phyloP scores from a whole-genome alignment of 441 rosid genomes.

The Mallotus repandus region DNA sequence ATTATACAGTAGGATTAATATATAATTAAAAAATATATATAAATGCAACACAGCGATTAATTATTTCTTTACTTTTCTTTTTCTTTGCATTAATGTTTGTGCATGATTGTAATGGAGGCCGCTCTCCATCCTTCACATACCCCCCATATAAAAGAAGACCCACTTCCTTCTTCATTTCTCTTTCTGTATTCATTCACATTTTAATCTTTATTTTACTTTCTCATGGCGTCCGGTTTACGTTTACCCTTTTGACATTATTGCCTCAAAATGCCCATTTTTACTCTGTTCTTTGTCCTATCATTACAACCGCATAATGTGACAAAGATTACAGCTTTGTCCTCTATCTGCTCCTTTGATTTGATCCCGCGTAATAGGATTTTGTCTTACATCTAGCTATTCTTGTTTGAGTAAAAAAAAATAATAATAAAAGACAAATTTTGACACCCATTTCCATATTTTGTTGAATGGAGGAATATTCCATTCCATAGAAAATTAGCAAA shows the following conservation, averaged over 20 bases:
- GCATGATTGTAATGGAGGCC: constrained; percentile 4
- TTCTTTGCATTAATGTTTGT: constrained; percentile 9
- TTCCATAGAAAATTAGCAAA: no score
- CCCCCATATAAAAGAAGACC: neutral
- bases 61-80: neutral
- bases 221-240: neutral
- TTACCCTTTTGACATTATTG: neutral
- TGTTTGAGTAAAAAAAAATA: no score
- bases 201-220: no score
- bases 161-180: neutral
- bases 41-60: neutral
- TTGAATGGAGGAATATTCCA: neutral
- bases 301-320: neutral
- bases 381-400: neutral
- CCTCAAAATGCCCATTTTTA: neutral
- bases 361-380: neutral
- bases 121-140: constrained; percentile 12
- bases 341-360: neutral
- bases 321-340: constrained; percentile 16
- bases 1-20: neutral
- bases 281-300: neutral
- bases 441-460: neutral
- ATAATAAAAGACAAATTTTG: neutral
- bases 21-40: no score
- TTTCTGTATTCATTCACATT: neutral